Percentiles rank a stretch among this genome's conserved stretches.
These are phyloP conservation scores for Torulaspora gathmanii DNA, from an alignment of 805 yeast species.

Conservation along the genomic window DNA sequence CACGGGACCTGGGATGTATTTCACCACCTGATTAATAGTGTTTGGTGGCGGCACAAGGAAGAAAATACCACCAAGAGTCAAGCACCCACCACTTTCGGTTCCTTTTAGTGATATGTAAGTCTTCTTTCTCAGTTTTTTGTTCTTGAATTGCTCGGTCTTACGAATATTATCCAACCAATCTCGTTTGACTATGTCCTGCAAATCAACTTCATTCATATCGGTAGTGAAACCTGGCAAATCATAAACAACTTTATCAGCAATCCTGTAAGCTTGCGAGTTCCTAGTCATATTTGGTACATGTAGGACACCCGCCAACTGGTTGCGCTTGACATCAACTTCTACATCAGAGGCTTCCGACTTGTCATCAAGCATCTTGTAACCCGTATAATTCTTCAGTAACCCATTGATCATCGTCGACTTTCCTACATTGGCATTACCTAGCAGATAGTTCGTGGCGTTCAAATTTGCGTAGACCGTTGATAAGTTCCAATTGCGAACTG, in stretches of 20 bases:
- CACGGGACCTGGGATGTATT: constrained; percentile 42
- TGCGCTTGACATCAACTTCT: constrained; percentile 9
- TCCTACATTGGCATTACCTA: constrained; percentile 69
- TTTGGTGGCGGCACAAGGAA: constrained; percentile 51
- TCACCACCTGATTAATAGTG: constrained; percentile 46
- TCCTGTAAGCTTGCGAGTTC: constrained; percentile 40
- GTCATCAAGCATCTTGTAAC: constrained; percentile 17
- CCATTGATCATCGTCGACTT: constrained; percentile 58
- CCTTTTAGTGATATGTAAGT: constrained; percentile 39
- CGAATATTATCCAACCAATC: constrained; percentile 31
- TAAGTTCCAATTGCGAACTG: constrained; percentile 30
- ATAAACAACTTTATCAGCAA: constrained; percentile 31
- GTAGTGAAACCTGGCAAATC: constrained; percentile 41
- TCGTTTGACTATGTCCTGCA: constrained; percentile 30
- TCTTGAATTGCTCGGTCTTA: constrained; percentile 33
- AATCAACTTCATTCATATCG: constrained; percentile 19
- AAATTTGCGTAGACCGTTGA: constrained; percentile 21
- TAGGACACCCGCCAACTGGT: constrained; percentile 37
- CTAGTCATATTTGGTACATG: constrained; percentile 71
- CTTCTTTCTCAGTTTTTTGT: constrained; percentile 29
- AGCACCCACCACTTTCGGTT: constrained; percentile 38
- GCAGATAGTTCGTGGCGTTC: constrained; percentile 41
- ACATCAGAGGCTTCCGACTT: constrained; percentile 7
- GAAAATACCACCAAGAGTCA: constrained; percentile 58
- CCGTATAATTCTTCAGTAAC: constrained; percentile 35